Base-by-base conservation (phyloP, 805 yeast species). In the Tetrapisispora namnaoensis region DNA sequence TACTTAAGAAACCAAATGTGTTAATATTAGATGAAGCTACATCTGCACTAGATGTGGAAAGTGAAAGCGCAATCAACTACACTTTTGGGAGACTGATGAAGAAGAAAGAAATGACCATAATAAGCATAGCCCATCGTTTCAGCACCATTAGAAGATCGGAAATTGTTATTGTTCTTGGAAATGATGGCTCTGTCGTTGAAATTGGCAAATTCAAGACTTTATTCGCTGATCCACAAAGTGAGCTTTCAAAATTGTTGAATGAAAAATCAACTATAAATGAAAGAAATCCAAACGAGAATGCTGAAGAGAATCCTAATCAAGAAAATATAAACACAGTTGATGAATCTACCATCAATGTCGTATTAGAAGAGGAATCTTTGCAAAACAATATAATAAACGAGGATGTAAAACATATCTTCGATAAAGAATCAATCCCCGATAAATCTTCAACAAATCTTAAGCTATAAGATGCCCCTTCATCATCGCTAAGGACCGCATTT, bases 101-200 rank as follows among this genome's bases (percentile, higher is more conserved):
- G 47, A 75, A 80, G 28, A 77, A 79, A 45, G 71, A 80, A 18
- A 66, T 81, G 44, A 91, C 97, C 0, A 80, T 89, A 2, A 86
- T 93, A 41, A 84, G 95, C 48, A 90, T 93, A 58, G 98, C 98
- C 2, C 99, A 91, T 65, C 75, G 98, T 56, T 71, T 90, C 50
- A 84, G 96, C 20, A 93, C 99, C 0, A 93, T 93, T 49, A 79
- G 82, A 55, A 80, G 90, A 67, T 85, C 96, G 49, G 89, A 87
- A 52, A 74, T 84, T 53, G 80, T 91, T 14, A 80, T 93, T 53
- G 98, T 93, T 4, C 71, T 93, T 36, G 90, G 87, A 42, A 72
- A 78, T 46, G 84, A 87, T 40, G 95, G 96, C 16, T 77, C 77
- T 45, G 93, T 88, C 42, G 88, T 82, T 7, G 95, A 86, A 65